A percentile compares a stretch with the other conserved stretches of the same genome.
Conservation (phyloP, 2,329 filamentous ascomycete genomes). For the Exutisphaerella laricina region DNA sequence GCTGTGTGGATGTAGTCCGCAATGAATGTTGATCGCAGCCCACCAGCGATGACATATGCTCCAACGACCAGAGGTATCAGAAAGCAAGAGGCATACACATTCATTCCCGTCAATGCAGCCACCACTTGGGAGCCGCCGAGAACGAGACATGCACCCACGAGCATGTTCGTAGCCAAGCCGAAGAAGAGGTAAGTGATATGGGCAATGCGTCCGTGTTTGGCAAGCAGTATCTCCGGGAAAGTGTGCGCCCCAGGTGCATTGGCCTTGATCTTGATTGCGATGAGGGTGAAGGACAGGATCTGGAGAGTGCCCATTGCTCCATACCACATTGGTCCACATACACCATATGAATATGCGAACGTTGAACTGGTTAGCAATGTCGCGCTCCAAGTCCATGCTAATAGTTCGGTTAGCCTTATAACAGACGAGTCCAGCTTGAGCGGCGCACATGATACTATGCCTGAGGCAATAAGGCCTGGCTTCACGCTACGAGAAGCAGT, state of each 20-base stretch:
- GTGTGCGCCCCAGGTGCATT: slow-evolving; percentile 40
- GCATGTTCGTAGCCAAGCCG: slow-evolving; percentile 40
- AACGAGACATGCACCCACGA: slow-evolving; percentile 41
- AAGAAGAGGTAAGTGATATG: slow-evolving; percentile 34
- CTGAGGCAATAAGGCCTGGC: slow-evolving; percentile 76
- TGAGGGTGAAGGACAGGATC: slow-evolving; percentile 41
- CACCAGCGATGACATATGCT: slow-evolving; percentile 35
- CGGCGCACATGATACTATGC: slow-evolving; percentile 59
- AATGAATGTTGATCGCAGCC: slow-evolving; percentile 41
- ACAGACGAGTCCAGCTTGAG: background rate
- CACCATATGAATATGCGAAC: slow-evolving; percentile 32
- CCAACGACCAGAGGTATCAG: slow-evolving; percentile 39
- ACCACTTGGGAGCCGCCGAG: slow-evolving; percentile 44
- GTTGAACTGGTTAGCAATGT: background rate
- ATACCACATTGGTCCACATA: slow-evolving; percentile 38
- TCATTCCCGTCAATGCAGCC: slow-evolving; percentile 41
- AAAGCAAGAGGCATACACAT: slow-evolving; percentile 42
- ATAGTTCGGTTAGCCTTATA: background rate
- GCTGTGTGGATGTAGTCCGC: slow-evolving; percentile 38
- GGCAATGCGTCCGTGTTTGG: slow-evolving; percentile 32
- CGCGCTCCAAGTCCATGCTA: slow-evolving; percentile 42
- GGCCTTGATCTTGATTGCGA: slow-evolving; percentile 42
- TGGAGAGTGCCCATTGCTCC: slow-evolving; percentile 42
- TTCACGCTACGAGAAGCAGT: slow-evolving; percentile 83
- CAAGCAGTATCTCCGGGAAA: slow-evolving; percentile 40